Base-by-base conservation (phyloP, 331 rosid genomes). In the Spiraea crenata region DNA sequence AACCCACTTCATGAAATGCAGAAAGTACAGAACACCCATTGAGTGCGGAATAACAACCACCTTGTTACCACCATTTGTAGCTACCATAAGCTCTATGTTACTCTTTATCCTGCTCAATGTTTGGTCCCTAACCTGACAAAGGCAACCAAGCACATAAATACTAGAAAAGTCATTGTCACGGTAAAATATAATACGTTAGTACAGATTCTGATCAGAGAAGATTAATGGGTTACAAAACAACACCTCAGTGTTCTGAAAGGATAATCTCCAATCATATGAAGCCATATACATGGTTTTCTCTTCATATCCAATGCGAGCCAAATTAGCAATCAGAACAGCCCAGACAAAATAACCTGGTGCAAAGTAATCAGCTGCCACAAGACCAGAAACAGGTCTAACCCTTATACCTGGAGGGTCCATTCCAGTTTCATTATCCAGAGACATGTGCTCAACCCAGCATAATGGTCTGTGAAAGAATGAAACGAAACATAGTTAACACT, bases 201-300 rank as follows among this genome's bases (percentile, higher is more conserved):
- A 39, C 39, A 46, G 46, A 63, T 8, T 65, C 15, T 9, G 14
- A 47, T 65, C 25, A 34, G 8, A 2, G 57, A 7, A 37, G 46
- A 16, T 65, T 15, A 45, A 38, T 56, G 35, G 74, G 61, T 44
- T 34, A 31, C 2, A n/a, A 5, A 65, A 19, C 4, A 71, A 47
- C 77, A 91, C 97, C 93, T 91, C 97, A 1, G 97, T 91, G 74
- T 91, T 87, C 74, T 91, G 97, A 84, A 87, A 91, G 0, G 96
- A 81, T 42, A 91, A 71, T 78, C 97, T 89, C 97, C 97, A 95
- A 80, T 95, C 98, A 74, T 95, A 95, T 45, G 99, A 71, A 76
- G 99, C 99, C 99, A 95, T 95, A 74, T 89, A 86, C 99, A 95
- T 95, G 5, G 80, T 87, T 79, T 95, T 95, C 79, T 95, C 99